These are phyloP conservation scores for Clathrus columnatus DNA, from an alignment of 768 basidiomycete genomes.

Conservation along the genomic window DNA sequence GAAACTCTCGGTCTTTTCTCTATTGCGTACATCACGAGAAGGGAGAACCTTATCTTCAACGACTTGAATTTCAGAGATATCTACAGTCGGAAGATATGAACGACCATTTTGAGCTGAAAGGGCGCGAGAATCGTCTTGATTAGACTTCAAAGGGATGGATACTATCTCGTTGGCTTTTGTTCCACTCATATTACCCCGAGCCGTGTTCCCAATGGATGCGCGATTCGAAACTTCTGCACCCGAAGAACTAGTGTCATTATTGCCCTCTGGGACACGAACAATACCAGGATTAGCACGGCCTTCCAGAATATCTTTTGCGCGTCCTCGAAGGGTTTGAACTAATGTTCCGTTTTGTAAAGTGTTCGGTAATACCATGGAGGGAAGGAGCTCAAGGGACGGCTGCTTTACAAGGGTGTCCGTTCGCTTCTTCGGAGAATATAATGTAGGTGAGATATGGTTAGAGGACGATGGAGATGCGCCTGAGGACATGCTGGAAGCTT, in stretches of 20 bases:
- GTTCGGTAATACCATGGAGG: background rate
- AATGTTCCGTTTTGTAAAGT: background rate
- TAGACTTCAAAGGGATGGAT: too few relatives aligned
- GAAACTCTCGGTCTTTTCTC: too few relatives aligned
- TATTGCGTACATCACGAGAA: too few relatives aligned
- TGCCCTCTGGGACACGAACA: background rate
- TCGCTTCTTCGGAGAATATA: background rate
- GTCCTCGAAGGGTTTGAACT: background rate
- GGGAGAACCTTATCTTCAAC: too few relatives aligned
- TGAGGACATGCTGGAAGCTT: background rate
- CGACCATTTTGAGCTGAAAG: too few relatives aligned
- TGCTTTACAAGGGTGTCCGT: background rate
- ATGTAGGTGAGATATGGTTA: background rate
- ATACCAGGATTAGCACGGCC: background rate
- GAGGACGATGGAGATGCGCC: background rate
- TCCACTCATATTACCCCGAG: background rate
- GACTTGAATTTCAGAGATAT: too few relatives aligned
- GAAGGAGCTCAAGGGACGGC: background rate
- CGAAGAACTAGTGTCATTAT: background rate
- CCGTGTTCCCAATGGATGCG: background rate
- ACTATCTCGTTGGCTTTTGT: background rate
- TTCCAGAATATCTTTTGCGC: background rate
- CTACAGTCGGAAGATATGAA: too few relatives aligned
- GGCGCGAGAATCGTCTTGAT: too few relatives aligned
- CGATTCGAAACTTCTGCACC: background rate